Evolutionary conservation across 2,329 filamentous ascomycete genomes (phyloP).

Genomic region (Botrytis aclada): DNA sequence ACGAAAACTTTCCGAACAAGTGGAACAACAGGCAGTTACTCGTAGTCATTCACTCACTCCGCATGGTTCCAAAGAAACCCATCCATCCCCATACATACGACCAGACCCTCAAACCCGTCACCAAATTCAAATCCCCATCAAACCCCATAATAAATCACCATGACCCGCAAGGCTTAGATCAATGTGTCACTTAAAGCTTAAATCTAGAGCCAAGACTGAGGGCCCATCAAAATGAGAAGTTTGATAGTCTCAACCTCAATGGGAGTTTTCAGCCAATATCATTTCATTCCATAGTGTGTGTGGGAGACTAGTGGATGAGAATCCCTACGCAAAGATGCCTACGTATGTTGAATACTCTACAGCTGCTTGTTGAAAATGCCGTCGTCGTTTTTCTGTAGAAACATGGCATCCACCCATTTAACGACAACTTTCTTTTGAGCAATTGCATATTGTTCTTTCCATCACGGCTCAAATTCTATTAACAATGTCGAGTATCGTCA

Average conservation of each 20-base stretch:
- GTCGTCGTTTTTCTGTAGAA: rapidly evolving
- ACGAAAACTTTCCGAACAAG: not conserved
- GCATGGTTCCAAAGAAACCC: not conserved
- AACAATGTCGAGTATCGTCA: not conserved
- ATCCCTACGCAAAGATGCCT: not conserved
- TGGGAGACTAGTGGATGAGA: not conserved
- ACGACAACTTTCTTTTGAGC: too few relatives aligned
- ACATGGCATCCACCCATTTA: not conserved
- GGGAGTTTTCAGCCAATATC: not conserved
- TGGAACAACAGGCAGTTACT: not conserved
- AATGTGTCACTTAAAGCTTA: not conserved
- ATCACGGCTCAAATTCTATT: not conserved
- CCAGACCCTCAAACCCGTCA: not conserved
- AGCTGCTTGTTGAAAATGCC: not conserved
- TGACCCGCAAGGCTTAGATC: not conserved
- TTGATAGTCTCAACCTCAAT: not conserved
- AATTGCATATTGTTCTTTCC: not conserved
- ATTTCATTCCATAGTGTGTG: not conserved
- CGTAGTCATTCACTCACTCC: not conserved
- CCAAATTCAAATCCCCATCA: too few relatives aligned
- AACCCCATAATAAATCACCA: not conserved
- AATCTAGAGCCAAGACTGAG: not conserved
- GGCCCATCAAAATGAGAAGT: not conserved
- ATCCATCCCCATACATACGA: too few relatives aligned
- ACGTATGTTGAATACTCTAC: not conserved